Evolutionary conservation across 192 early-diverging fungal genomes (phyloP).

Genomic region (Backusella luteola): DNA sequence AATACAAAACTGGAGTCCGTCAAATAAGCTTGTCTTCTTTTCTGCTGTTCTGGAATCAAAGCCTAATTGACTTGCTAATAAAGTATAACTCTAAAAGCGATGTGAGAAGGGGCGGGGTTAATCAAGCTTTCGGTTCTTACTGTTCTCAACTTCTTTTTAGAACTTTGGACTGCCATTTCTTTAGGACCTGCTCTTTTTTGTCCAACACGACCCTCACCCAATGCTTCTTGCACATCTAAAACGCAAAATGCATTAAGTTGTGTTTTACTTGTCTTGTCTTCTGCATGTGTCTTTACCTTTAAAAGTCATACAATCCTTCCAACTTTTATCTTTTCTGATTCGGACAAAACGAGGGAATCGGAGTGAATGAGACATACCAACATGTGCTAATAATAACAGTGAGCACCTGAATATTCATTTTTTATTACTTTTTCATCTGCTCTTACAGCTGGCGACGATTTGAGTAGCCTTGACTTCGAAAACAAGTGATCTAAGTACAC

Average conservation of each 20-base stretch:
- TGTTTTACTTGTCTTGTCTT: neutral
- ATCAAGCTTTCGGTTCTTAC: neutral
- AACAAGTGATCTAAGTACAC: constrained; percentile 46
- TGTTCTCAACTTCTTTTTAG: neutral
- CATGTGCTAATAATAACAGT: constrained; percentile 37
- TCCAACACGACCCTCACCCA: neutral
- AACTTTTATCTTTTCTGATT: constrained; percentile 66
- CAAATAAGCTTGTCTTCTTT: constrained; percentile 53
- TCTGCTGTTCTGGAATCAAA: constrained; percentile 42
- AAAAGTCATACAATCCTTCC: constrained; percentile 44
- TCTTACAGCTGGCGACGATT: constrained; percentile 44
- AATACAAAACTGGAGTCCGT: constrained; percentile 57
- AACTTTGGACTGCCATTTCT: neutral
- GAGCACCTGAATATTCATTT: neutral
- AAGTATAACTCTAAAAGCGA: neutral
- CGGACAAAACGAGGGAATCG: constrained; percentile 75
- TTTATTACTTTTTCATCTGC: neutral
- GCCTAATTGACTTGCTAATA: constrained; percentile 36
- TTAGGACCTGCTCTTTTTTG: neutral
- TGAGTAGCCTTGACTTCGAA: constrained; percentile 68
- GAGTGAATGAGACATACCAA: constrained; percentile 62
- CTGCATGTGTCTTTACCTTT: constrained; percentile 20
- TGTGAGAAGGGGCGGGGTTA: neutral
- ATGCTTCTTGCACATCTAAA: neutral
- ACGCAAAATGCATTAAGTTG: neutral